Conservation (phyloP, 2,329 filamentous ascomycete genomes). For the Pseudofabraea citricarpa region DNA sequence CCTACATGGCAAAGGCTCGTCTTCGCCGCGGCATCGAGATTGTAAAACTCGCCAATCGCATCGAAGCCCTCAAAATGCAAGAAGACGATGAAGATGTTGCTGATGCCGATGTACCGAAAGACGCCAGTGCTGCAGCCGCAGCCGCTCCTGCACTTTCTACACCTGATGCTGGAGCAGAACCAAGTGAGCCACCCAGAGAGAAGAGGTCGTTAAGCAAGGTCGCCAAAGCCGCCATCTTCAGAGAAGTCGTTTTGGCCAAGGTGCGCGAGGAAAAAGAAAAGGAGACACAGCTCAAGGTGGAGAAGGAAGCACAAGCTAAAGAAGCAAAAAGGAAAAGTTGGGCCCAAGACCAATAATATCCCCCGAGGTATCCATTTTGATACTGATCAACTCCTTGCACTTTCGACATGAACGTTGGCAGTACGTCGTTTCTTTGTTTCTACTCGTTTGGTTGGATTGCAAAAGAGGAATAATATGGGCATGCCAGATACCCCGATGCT, state of each 20-base stretch:
- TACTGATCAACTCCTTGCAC: background rate
- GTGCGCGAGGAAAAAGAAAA: constrained; percentile 87
- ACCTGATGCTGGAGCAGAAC: constrained; percentile 7
- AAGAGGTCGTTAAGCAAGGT: constrained; percentile 43
- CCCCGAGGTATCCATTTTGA: background rate
- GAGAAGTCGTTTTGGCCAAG: constrained; percentile 90
- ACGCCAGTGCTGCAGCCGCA: constrained; percentile 51
- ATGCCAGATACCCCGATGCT: no score
- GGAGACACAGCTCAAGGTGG: constrained; percentile 66
- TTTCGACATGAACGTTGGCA: no score
- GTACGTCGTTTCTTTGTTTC: no score
- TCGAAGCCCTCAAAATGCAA: constrained; percentile 89
- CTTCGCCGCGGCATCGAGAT: constrained; percentile 92
- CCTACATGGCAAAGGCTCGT: constrained; percentile 86
- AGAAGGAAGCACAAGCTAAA: constrained; percentile 28
- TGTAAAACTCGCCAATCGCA: constrained; percentile 92
- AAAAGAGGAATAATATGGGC: no score
- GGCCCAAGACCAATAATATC: background rate
- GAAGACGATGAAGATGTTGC: constrained; percentile 91
- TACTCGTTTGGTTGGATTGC: no score
- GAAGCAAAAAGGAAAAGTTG: constrained; percentile 19
- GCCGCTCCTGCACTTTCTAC: constrained; percentile 23
- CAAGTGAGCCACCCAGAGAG: constrained; percentile 20
- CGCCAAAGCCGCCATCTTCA: constrained; percentile 72
- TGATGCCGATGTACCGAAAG: constrained; percentile 58